Evolutionary conservation across 805 yeast species (phyloP).

Genomic region (Kluyveromyces dobzhanskii): DNA sequence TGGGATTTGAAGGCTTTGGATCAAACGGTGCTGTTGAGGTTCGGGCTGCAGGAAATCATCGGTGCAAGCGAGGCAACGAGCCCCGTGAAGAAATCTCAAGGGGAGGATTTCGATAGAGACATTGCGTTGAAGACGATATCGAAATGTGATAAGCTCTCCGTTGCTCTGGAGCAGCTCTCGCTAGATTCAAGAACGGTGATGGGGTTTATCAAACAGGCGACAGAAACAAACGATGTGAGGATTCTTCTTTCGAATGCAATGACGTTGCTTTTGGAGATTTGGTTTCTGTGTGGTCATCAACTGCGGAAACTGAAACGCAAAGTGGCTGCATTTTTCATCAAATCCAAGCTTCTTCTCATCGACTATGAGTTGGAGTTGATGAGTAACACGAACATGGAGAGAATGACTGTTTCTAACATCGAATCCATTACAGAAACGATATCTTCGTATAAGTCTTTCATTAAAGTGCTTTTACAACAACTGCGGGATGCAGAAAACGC

Average conservation of each 20-base stretch:
- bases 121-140: slow-evolving; percentile 46
- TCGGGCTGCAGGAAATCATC: slow-evolving; percentile 10
- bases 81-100: not conserved
- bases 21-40: slow-evolving; percentile 22
- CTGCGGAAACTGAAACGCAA: slow-evolving; percentile 30
- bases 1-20: slow-evolving; percentile 28
- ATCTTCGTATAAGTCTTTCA: slow-evolving; percentile 48
- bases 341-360: slow-evolving; percentile 55
- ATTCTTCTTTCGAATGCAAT: slow-evolving; percentile 40
- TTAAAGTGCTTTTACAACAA: slow-evolving; percentile 49
- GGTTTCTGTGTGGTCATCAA: slow-evolving; percentile 16
- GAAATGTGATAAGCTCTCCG: slow-evolving; percentile 35
- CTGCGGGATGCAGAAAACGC: slow-evolving; percentile 44
- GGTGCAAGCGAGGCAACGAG: not conserved
- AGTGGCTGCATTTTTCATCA: slow-evolving; percentile 51
- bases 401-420: slow-evolving; percentile 4
- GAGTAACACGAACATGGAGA: slow-evolving; percentile 16
- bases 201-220: slow-evolving; percentile 24
- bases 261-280: slow-evolving; percentile 24
- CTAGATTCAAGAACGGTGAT: slow-evolving; percentile 11
- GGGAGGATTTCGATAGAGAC: slow-evolving; percentile 40
- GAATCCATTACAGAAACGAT: slow-evolving; percentile 35
- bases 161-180: slow-evolving; percentile 13
- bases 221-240: slow-evolving; percentile 18
- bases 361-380: slow-evolving; percentile 50